Evolutionary conservation across 2,329 filamentous ascomycete genomes (phyloP).

Genomic region (Didymella sp.): DNA sequence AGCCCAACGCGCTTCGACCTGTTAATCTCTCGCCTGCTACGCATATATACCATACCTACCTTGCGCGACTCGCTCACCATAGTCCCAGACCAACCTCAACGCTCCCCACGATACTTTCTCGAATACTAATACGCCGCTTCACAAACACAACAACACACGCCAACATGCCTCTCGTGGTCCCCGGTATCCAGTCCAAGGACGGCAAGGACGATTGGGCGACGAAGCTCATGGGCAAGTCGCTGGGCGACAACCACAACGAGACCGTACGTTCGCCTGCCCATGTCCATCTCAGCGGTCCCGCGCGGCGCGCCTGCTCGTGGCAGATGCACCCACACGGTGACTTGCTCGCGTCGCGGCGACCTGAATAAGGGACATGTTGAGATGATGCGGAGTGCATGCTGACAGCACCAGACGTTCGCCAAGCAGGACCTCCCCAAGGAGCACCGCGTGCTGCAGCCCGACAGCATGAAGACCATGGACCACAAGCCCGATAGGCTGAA

Average conservation of each 20-base stretch:
- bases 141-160: constrained; percentile 1
- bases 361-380: too few relatives aligned
- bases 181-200: constrained; percentile 52
- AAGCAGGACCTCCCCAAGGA: constrained; percentile 57
- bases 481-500: constrained; percentile 58
- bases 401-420: constrained; percentile 56
- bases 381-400: not conserved
- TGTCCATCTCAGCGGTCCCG: not conserved
- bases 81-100: not conserved
- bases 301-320: too few relatives aligned
- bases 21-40: constrained; percentile 20
- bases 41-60: constrained; percentile 21
- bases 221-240: constrained; percentile 60
- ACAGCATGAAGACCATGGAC: constrained; percentile 57
- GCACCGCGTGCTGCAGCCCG: constrained; percentile 57
- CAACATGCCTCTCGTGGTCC: constrained; percentile 61
- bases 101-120: constrained; percentile 5
- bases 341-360: too few relatives aligned
- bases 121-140: constrained; percentile 6
- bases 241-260: constrained; percentile 56
- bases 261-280: constrained; percentile 43
- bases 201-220: constrained; percentile 54
- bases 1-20: constrained; percentile 23
- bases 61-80: constrained; percentile 1
- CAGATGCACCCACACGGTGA: too few relatives aligned